Base-by-base conservation (phyloP, 2,329 filamentous ascomycete species). In the Stylonectria norvegica region DNA sequence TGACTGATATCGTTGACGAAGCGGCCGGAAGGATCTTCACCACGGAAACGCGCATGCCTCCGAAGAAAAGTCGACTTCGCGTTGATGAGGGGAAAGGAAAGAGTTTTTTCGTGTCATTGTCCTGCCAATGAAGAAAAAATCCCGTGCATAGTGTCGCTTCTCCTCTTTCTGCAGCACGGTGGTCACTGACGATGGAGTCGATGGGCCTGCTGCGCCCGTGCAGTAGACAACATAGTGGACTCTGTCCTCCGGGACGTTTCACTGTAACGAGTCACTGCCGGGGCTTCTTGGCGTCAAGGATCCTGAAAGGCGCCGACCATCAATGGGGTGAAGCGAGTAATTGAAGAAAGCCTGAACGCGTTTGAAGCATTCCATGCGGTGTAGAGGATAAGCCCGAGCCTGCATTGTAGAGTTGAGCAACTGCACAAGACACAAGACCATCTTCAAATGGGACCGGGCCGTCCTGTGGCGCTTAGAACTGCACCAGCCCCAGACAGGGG, bases 271-370 rank as follows among this genome's bases (percentile, higher is more conserved):
- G n/a, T n/a, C n/a, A n/a, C n/a, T n/a, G n/a, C n/a, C n/a, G n/a
- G n/a, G n/a, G n/a, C n/a, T n/a, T 35, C 33, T 34, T 53, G 38
- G 49, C 42, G 52, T 45, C 52, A 53, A 50, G 49, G 52, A 40
- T 44, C 52, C 35, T n/a, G 34, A 36, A 42, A 34, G 43, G 32
- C 36, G 27, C 38, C 16, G 32, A 40, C 42, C 49, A 53, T 56
- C 51, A 49, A 43, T 29, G 34, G 50, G 53, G 51, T 55, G 48
- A 51, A 46, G 48, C 41, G 36, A 49, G 48, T 40, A 40, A 53
- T 53, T 42, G 49, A 39, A 36, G 28, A 40, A 36, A 27, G 22
- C 38, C 34, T 33, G 41, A 33, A 40, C 43, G 42, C 39, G 37
- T 38, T 45, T 49, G 35, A 39, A 49, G 32, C 29, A 32, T n/a